phyloP scores from a whole-genome alignment of 78 protist genomes.

The Dictyostelium firmibasis region DNA sequence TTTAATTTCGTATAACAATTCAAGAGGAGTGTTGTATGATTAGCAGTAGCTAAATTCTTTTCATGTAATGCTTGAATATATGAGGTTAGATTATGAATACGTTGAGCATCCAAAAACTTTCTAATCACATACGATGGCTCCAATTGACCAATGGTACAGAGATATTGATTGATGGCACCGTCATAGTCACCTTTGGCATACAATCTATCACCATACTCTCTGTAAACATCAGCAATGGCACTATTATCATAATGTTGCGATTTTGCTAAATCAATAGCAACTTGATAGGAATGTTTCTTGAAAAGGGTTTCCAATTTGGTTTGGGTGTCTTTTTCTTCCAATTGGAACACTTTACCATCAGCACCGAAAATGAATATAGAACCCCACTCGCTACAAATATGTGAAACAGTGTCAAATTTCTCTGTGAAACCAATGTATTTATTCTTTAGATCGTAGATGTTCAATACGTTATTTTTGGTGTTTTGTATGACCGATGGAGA shows the following conservation, averaged over 20 bases:
- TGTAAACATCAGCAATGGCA: slow-evolving; percentile 89
- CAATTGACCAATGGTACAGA: slow-evolving; percentile 93
- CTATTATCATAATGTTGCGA: slow-evolving; percentile 80
- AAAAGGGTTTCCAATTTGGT: slow-evolving; percentile 95
- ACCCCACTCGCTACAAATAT: slow-evolving; percentile 92
- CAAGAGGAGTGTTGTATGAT: slow-evolving; percentile 96
- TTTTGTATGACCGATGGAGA: neutral
- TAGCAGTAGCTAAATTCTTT: slow-evolving; percentile 88
- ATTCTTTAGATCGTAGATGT: slow-evolving; percentile 90
- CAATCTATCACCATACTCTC: slow-evolving; percentile 95
- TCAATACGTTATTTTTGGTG: slow-evolving; percentile 59
- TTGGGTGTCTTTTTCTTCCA: slow-evolving; percentile 95
- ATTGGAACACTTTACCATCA: slow-evolving; percentile 72
- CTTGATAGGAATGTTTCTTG: slow-evolving; percentile 87
- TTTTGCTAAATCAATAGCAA: slow-evolving; percentile 92
- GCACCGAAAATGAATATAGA: slow-evolving; percentile 82
- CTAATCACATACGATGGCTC: slow-evolving; percentile 98
- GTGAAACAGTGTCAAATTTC: slow-evolving; percentile 58
- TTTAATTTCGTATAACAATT: slow-evolving; percentile 97
- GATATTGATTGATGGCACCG: slow-evolving; percentile 95
- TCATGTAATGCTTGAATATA: slow-evolving; percentile 94
- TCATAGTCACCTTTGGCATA: slow-evolving; percentile 91
- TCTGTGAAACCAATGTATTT: slow-evolving; percentile 85
- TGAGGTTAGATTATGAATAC: slow-evolving; percentile 93
- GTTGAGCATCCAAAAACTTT: slow-evolving; percentile 96